phyloP scores from a whole-genome alignment of 176 grass and related monocot species.

The Elaeis guineensis region DNA sequence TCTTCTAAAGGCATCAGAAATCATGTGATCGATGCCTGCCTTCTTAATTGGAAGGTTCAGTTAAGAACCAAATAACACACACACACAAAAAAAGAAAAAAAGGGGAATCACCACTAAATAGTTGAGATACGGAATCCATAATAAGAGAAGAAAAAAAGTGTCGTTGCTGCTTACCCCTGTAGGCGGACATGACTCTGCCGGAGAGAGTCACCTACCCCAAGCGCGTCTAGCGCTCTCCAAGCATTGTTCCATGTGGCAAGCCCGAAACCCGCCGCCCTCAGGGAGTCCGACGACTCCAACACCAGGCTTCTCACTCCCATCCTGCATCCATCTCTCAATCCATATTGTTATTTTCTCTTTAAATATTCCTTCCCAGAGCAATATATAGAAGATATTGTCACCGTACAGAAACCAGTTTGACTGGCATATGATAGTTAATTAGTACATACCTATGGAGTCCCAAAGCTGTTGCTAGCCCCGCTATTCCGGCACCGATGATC shows the following conservation, averaged over 20 bases:
- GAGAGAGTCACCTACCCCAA: conserved; percentile 55
- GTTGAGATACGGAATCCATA: not conserved
- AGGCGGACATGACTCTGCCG: conserved; percentile 32
- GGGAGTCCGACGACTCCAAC: conserved; percentile 56
- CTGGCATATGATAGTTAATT: not conserved
- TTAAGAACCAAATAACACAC: too few species aligned
- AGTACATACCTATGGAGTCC: conserved; percentile 42
- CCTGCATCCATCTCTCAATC: conserved; percentile 20
- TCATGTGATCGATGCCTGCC: too few species aligned
- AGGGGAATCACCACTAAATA: too few species aligned
- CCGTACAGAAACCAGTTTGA: not conserved
- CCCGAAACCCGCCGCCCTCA: conserved; percentile 56
- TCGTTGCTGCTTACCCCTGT: conserved; percentile 17
- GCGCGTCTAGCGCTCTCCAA: conserved; percentile 55
- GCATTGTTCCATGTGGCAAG: conserved; percentile 46
- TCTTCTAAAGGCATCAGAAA: too few species aligned
- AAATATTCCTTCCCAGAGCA: too few species aligned
- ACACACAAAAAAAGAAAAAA: too few species aligned
- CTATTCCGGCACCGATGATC: conserved; percentile 61
- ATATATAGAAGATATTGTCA: too few species aligned
- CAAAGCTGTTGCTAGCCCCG: too few species aligned
- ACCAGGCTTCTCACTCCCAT: conserved; percentile 56
- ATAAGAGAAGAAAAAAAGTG: not conserved
- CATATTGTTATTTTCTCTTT: not conserved
- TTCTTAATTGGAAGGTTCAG: too few species aligned